phyloP scores from a whole-genome alignment of 176 grass and related monocot genomes.

The Triticum aestivum region IWGSC_CS_RefSeq_v2.1 NC_057794.1:325038113-325038612 shows the following conservation, averaged over 20 bases:
- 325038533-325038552: no score
- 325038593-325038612: not conserved
- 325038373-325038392: constrained; percentile 18
- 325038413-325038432: constrained; percentile 2
- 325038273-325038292: no score
- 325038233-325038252: not conserved
- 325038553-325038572: no score
- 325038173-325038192: constrained; percentile 12
- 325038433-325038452: constrained; percentile 22
- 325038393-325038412: not conserved
- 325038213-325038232: not conserved
- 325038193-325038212: not conserved
- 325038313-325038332: not conserved
- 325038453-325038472: constrained; percentile 7
- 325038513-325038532: no score
- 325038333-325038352: not conserved
- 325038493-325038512: no score
- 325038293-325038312: not conserved
- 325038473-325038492: not conserved
- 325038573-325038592: not conserved
- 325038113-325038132: not conserved
- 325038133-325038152: not conserved
- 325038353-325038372: not conserved
- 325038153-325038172: not conserved
- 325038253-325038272: not conserved